These are phyloP conservation scores for Aureobasidium sp. DNA, from an alignment of 2,329 filamentous ascomycete species.

Conservation along the genomic window DNA sequence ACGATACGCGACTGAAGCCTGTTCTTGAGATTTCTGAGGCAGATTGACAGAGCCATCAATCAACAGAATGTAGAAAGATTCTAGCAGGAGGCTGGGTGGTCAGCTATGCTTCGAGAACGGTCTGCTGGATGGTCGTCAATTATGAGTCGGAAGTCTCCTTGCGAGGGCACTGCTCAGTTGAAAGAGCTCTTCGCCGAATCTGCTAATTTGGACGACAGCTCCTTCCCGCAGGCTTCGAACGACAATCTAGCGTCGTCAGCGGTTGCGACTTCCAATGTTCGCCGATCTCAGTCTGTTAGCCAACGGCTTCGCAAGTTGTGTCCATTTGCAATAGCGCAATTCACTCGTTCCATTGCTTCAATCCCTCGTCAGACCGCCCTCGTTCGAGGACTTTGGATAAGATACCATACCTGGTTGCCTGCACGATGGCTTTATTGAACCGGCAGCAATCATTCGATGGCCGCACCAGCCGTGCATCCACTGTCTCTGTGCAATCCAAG, in stretches of 20 bases:
- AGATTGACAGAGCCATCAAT: not conserved
- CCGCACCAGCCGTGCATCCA: slow-evolving; percentile 42
- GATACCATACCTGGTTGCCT: not conserved
- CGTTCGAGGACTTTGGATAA: not conserved
- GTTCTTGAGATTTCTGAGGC: not conserved
- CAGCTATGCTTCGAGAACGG: not conserved
- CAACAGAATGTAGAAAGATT: not conserved
- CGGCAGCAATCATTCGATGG: slow-evolving; percentile 40
- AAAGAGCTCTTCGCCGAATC: not conserved
- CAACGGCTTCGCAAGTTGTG: not conserved
- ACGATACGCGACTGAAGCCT: not conserved
- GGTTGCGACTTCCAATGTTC: not conserved
- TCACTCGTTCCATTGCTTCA: not conserved
- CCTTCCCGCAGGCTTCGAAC: not conserved
- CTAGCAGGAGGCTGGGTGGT: not conserved
- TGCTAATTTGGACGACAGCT: not conserved
- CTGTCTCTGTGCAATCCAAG: slow-evolving; percentile 33
- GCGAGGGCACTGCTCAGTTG: not conserved
- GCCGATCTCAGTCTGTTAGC: too few species aligned
- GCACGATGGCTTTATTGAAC: slow-evolving; percentile 39
- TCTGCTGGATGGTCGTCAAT: not conserved
- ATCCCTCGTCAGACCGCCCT: not conserved
- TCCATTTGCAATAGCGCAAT: not conserved
- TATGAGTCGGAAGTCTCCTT: not conserved
- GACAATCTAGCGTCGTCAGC: not conserved